Conservation (phyloP, 805 yeast genomes). For the Candida verbasci region DNA sequence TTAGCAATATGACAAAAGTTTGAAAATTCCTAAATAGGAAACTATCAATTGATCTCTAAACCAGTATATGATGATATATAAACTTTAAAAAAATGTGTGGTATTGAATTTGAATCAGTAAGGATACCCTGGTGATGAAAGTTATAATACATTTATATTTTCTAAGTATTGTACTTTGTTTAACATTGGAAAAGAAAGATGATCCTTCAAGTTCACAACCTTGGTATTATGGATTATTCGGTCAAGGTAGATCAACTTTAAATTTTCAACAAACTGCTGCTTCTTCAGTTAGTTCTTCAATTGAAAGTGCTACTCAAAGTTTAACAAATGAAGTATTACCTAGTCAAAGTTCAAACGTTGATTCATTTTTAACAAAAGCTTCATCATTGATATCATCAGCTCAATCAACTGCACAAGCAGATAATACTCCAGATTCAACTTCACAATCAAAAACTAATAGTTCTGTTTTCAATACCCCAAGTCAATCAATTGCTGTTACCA, state of each 20-base stretch:
- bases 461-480: too few relatives aligned
- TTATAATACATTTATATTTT: not conserved
- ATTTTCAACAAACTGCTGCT: constrained; percentile 1
- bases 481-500: too few relatives aligned
- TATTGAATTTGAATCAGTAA: not conserved
- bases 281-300: not conserved
- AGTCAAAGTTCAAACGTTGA: not conserved
- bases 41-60: not conserved
- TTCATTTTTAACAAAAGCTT: not conserved
- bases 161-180: not conserved
- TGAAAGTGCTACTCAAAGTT: too few relatives aligned
- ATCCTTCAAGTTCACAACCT: not conserved
- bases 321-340: not conserved
- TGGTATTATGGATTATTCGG: constrained; percentile 2
- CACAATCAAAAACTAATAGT: not conserved
- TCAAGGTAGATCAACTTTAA: constrained; percentile 3
- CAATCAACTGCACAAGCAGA: not conserved
- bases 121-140: not conserved
- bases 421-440: too few relatives aligned
- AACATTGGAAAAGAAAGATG: not conserved
- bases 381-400: not conserved
- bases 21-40: not conserved
- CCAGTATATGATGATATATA: not conserved
- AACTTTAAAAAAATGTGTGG: too few relatives aligned
- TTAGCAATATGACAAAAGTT: not conserved